Evolutionary conservation across 768 basidiomycete species (phyloP), one percentile per base, ranked within the genome.

Genomic region (Suillus spraguei): DNA sequence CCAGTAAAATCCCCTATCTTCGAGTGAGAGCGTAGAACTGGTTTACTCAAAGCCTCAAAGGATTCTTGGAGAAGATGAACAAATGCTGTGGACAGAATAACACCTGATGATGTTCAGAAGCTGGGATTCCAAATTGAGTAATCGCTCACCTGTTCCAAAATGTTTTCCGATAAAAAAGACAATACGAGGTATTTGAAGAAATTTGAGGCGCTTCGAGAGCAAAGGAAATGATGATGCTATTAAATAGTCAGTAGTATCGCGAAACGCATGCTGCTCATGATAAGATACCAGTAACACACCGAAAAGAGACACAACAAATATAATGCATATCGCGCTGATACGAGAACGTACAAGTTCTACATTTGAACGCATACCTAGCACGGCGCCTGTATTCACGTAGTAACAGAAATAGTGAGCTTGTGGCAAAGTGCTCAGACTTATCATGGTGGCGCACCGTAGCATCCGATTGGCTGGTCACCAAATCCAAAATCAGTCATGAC

Each of bases 101-200:
- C 91, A 13, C 91, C 91, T 84, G 63, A n/a, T 28, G 14, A 39
- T 17, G 11, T 13, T 52, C 24, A 28, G 38, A 39, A 39, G 1
- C 36, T 35, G 20, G 20, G 1, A 55, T 54, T 32, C 53, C 46
- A 9, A 17, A 41, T 38, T 52, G 50, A 24, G 33, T 28, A 32
- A 62, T n/a, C 4, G 54, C 71, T 28, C 47, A 85, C 87, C 86
- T 16, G 92, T 94, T 41, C 92, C 92, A 68, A 94, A 93, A 71
- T 94, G 92, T 69, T 93, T 94, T 44, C 90, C 91, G n/a, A 92
- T 79, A 74, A 94, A 94, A 72, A 94, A 94, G 20, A 89, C 69
- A 17, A 90, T 77, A 28, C 82, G 81, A 2, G 90, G 91, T 67
- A 92, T 87, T 60, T 82, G 81, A 24, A 92, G 68, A 62, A 79